Percentiles rank a stretch among this genome's conserved stretches.
These are phyloP conservation scores for Aspergillus flavus DNA, from an alignment of 2,329 filamentous ascomycete species.

Conservation along the genomic window DNA sequence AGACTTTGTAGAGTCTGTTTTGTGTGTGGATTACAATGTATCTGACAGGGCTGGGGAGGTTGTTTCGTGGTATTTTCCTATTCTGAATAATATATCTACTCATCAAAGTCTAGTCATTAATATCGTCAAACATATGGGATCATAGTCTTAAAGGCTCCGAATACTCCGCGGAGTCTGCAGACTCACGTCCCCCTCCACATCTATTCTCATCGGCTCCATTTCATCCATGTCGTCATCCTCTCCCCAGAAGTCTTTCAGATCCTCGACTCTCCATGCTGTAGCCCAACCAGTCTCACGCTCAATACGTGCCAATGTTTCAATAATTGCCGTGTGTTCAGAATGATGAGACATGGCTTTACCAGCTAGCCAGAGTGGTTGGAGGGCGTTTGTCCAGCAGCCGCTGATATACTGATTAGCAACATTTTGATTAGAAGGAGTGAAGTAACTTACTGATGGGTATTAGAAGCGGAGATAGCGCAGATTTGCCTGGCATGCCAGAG, in stretches of 20 bases:
- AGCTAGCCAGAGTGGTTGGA: constrained; percentile 53
- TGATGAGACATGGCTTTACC: constrained; percentile 51
- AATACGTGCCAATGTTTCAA: constrained; percentile 52
- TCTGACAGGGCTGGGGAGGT: no score
- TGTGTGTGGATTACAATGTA: no score
- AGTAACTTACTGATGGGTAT: constrained; percentile 41
- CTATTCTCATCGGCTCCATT: constrained; percentile 9
- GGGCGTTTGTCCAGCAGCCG: constrained; percentile 49
- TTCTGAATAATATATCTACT: not conserved
- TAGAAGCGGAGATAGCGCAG: constrained; percentile 50
- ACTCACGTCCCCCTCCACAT: constrained; percentile 6
- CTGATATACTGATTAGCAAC: constrained; percentile 11
- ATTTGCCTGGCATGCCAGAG: constrained; percentile 53
- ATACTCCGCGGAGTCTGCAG: constrained; percentile 7
- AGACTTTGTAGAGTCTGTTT: not conserved
- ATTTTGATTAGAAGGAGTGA: not conserved
- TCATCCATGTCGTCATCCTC: constrained; percentile 31
- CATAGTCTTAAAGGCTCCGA: not conserved
- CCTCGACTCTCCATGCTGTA: constrained; percentile 56
- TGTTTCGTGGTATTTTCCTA: no score
- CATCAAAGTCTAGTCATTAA: not conserved
- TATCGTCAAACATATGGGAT: not conserved
- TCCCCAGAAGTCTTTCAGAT: constrained; percentile 57
- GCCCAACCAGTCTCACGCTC: constrained; percentile 58
- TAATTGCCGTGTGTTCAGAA: constrained; percentile 49